Percentiles rank a stretch among this genome's conserved stretches.
Evolutionary conservation across 2,329 filamentous ascomycete genomes (phyloP).

Genomic region (Myriangium duriaei): DNA sequence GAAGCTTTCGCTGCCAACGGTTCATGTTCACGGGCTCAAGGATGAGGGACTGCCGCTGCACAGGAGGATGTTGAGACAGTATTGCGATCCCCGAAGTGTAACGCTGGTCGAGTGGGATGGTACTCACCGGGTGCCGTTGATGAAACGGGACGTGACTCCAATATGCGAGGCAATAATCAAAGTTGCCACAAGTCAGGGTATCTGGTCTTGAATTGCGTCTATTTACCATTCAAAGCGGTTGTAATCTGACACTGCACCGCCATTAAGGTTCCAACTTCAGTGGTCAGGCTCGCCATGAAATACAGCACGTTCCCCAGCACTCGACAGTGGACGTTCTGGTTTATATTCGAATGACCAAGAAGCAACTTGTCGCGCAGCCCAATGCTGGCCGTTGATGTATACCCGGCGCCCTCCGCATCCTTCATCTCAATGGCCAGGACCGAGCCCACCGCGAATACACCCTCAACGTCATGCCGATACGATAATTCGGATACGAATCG

Average conservation of each 20-base stretch:
- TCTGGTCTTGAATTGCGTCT: constrained; percentile 16
- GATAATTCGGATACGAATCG: constrained; percentile 49
- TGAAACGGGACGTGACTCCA: constrained; percentile 49
- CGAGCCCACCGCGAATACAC: constrained; percentile 61
- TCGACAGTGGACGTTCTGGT: constrained; percentile 43
- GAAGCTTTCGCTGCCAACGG: constrained; percentile 44
- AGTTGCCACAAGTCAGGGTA: constrained; percentile 39
- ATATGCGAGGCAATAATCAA: constrained; percentile 42
- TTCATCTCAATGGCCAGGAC: constrained; percentile 55
- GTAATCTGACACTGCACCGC: constrained; percentile 30
- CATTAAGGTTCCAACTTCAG: constrained; percentile 29
- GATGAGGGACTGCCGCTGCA: constrained; percentile 51
- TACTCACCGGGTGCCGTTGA: constrained; percentile 57
- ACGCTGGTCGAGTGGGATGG: constrained; percentile 62
- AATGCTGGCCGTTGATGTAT: constrained; percentile 43
- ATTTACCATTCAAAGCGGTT: constrained; percentile 18
- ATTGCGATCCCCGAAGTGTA: constrained; percentile 43
- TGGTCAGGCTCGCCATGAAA: constrained; percentile 46
- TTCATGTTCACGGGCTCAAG: constrained; percentile 55
- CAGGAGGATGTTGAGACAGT: constrained; percentile 42
- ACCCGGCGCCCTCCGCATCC: constrained; percentile 39
- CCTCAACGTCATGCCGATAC: constrained; percentile 41
- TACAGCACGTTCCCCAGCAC: constrained; percentile 50
- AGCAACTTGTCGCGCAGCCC: constrained; percentile 40
- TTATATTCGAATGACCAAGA: constrained; percentile 19